phyloP scores from a whole-genome alignment of 805 yeast species.

The Priceomyces haplophilus region DNA sequence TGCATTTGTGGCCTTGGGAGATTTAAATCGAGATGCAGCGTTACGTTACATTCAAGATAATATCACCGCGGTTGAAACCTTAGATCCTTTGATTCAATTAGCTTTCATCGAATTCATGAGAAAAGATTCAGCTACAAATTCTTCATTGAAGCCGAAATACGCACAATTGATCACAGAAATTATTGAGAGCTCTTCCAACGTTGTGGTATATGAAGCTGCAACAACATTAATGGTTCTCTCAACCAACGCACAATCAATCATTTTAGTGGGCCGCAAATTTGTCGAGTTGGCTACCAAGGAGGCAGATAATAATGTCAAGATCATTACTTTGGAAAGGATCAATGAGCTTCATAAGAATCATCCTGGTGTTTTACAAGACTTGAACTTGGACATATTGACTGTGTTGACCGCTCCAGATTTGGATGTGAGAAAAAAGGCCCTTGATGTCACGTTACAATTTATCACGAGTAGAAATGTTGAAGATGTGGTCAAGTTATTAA shows the following conservation, averaged over 20 bases:
- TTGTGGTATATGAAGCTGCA: conserved; percentile 90
- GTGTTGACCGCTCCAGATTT: conserved; percentile 84
- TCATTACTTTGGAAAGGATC: conserved; percentile 85
- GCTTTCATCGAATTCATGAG: conserved; percentile 90
- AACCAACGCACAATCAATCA: conserved; percentile 61
- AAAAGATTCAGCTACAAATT: conserved; percentile 64
- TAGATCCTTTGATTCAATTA: conserved; percentile 83
- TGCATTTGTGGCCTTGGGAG: conserved; percentile 85
- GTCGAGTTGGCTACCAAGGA: conserved; percentile 87
- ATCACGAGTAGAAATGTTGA: conserved; percentile 87
- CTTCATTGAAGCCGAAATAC: conserved; percentile 69
- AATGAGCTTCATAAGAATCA: conserved; percentile 67
- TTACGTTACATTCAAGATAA: conserved; percentile 76
- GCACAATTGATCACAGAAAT: conserved; percentile 68
- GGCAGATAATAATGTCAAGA: conserved; percentile 91
- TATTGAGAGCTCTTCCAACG: conserved; percentile 61
- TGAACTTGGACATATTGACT: conserved; percentile 80
- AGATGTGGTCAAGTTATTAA: conserved; percentile 86
- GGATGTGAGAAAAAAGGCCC: conserved; percentile 86
- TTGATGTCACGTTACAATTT: conserved; percentile 77
- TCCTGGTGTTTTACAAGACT: conserved; percentile 81
- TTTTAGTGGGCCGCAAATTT: conserved; percentile 79
- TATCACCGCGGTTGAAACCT: conserved; percentile 52
- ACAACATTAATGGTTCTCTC: conserved; percentile 67
- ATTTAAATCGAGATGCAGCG: conserved; percentile 81